These are phyloP conservation scores for Paecilomyces sp. DNA, from an alignment of 2,329 filamentous ascomycete genomes.

Conservation along the genomic window DNA sequence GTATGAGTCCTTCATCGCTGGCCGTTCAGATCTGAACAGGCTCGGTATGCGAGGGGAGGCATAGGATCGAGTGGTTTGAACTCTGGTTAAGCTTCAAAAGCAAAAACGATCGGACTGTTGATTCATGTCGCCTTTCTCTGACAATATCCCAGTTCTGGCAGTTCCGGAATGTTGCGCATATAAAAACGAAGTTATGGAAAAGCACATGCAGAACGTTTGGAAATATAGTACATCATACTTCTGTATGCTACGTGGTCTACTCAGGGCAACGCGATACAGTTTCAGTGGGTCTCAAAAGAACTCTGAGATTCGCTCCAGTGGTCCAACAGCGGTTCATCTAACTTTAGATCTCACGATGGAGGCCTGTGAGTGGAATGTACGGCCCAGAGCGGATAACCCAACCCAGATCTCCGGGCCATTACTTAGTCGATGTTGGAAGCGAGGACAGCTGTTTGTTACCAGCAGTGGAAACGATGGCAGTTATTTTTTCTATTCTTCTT, in stretches of 20 bases:
- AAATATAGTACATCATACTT: neutral
- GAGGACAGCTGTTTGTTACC: neutral
- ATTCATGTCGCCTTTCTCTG: no score
- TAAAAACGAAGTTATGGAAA: no score
- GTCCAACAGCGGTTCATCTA: neutral
- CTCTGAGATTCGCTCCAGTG: neutral
- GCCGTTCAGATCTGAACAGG: no score
- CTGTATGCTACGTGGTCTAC: neutral
- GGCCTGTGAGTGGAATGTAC: neutral
- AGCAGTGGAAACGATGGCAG: no score
- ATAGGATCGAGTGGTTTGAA: no score
- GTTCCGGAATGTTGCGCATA: neutral
- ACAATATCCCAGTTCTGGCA: neutral
- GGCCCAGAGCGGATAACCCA: neutral
- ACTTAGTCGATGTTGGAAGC: neutral
- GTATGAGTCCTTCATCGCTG: no score
- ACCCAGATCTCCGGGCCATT: neutral
- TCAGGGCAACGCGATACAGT: neutral
- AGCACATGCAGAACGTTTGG: no score
- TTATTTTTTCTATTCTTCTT: no score
- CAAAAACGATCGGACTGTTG: no score
- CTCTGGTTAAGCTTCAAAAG: no score
- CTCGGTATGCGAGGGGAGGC: no score
- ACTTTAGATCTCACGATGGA: neutral
- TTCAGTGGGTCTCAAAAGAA: neutral